Evolutionary conservation across 805 yeast species (phyloP).

Genomic region (Saccharomyces mikatae): DNA sequence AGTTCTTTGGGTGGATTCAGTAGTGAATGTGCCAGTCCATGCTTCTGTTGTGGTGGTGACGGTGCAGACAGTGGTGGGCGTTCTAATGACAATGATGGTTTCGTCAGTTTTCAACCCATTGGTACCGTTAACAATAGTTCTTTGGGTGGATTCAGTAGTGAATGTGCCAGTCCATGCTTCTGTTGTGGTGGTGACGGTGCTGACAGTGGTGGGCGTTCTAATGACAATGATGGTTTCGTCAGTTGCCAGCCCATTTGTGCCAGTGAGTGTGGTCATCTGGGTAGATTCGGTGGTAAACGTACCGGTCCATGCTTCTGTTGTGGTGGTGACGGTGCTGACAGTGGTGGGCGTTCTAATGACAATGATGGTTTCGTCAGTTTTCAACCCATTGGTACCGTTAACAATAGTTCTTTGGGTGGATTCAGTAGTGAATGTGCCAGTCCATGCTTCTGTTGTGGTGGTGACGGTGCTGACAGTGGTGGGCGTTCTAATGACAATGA

Average conservation of each 20-base stretch:
- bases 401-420: not conserved
- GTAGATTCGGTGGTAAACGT: not conserved
- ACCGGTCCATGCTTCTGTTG: not conserved
- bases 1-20: too few relatives aligned
- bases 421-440: not conserved
- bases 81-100: too few relatives aligned
- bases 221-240: not conserved
- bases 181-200: too few relatives aligned
- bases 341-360: not conserved
- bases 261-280: not conserved
- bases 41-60: too few relatives aligned
- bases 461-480: not conserved
- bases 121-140: too few relatives aligned
- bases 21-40: too few relatives aligned
- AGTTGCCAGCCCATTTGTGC: not conserved
- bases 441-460: not conserved
- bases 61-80: too few relatives aligned
- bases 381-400: not conserved
- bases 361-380: not conserved
- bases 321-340: not conserved
- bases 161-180: too few relatives aligned
- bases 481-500: not conserved
- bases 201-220: not conserved
- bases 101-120: too few relatives aligned
- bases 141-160: too few relatives aligned